These are phyloP conservation scores for Jacaranda copaia DNA, from an alignment of 257 asterid species.

Conservation along the genomic window DNA sequence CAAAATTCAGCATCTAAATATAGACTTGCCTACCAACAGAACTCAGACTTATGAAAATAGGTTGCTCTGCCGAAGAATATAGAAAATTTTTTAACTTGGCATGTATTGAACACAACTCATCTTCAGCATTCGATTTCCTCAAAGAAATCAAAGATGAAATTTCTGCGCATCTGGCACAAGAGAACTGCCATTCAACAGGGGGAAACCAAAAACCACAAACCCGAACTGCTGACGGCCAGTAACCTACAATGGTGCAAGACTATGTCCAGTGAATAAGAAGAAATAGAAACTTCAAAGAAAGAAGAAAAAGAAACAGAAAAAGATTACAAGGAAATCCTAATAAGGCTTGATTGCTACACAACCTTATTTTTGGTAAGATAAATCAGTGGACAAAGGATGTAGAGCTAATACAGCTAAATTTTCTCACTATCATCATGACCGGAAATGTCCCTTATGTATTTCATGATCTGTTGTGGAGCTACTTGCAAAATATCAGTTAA, in stretches of 20 bases:
- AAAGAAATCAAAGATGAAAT: conserved; percentile 50
- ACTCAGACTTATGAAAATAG: conserved; percentile 81
- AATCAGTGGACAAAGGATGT: conserved; percentile 18
- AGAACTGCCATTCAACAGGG: conserved; percentile 90
- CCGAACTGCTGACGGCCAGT: conserved; percentile 89
- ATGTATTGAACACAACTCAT: conserved; percentile 66
- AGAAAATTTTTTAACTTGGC: conserved; percentile 57
- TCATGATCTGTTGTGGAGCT: too few species aligned
- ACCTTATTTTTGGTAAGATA: conserved; percentile 10
- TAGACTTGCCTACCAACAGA: conserved; percentile 84
- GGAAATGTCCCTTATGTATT: neutral
- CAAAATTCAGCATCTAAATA: conserved; percentile 18
- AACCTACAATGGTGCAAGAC: conserved; percentile 55
- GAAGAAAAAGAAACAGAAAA: neutral
- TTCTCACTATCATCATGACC: neutral
- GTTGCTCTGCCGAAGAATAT: conserved; percentile 56
- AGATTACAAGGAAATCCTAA: neutral
- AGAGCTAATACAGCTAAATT: neutral
- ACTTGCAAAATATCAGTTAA: too few species aligned
- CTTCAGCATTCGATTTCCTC: conserved; percentile 44
- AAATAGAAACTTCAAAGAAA: conserved; percentile 4
- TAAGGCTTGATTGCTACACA: neutral
- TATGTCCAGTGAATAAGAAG: conserved; percentile 10
- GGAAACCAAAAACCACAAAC: conserved; percentile 97
- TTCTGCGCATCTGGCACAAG: conserved; percentile 77